Conservation (phyloP, 371 early-diverging fungal species). For the Rhizoclosmatium hyalinum region DNA sequence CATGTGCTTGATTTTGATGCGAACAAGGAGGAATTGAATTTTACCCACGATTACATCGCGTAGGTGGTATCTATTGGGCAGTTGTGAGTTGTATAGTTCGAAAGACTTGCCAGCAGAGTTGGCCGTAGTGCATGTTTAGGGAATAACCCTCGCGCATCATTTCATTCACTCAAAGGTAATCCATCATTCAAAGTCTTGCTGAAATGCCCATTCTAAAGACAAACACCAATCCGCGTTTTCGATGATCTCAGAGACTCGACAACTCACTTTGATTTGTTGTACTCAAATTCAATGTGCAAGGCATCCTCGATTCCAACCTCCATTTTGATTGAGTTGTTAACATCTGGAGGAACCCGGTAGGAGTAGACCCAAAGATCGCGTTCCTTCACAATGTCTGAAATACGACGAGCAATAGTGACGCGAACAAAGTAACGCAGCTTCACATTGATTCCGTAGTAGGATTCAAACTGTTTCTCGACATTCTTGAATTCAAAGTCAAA, state of each 20-base stretch:
- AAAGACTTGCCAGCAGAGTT: background rate
- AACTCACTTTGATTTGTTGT: slow-evolving; percentile 87
- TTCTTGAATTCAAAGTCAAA: slow-evolving; percentile 91
- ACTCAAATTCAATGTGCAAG: slow-evolving; percentile 94
- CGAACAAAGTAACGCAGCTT: slow-evolving; percentile 87
- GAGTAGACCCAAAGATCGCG: slow-evolving; percentile 89
- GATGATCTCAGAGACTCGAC: no score
- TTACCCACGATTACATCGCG: slow-evolving; percentile 98
- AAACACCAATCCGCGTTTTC: no score
- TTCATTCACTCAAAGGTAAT: no score
- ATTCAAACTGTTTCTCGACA: slow-evolving; percentile 91
- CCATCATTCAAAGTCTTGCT: no score
- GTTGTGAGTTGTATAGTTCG: background rate
- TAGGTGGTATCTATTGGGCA: slow-evolving; percentile 75
- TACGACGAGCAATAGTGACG: slow-evolving; percentile 79
- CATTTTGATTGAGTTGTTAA: slow-evolving; percentile 90
- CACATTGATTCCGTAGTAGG: slow-evolving; percentile 90
- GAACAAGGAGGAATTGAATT: slow-evolving; percentile 97
- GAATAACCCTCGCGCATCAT: no score
- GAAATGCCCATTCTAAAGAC: no score
- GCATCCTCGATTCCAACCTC: slow-evolving; percentile 97
- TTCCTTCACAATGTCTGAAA: slow-evolving; percentile 74
- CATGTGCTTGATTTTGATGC: slow-evolving; percentile 99
- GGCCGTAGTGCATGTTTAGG: background rate
- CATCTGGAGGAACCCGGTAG: slow-evolving; percentile 83